Base-by-base conservation (phyloP, 495 filamentous ascomycete genomes). In the Oleoguttula mirabilis region DNA sequence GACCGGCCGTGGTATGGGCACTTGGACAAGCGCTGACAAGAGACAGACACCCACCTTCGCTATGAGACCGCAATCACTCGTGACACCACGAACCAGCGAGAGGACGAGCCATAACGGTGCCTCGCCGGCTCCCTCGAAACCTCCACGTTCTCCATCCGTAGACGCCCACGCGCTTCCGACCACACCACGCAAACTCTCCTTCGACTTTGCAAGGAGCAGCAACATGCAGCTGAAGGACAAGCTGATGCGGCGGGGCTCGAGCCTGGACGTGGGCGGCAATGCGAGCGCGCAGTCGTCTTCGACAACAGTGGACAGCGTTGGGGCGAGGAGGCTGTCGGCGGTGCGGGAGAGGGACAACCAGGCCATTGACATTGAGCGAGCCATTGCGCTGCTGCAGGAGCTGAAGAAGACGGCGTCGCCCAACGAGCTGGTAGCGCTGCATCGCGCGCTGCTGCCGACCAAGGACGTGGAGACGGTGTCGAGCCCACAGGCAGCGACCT, bases 381-480 rank as follows among this genome's bases (percentile, higher is more conserved):
- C 59, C 0, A 56, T 61, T 7, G 37, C 46, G 7, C 47, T 64
- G 20, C 32, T 64, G 30, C 51, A 62, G 19, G 57, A 62, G 41
- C 43, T 64, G 23, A 52, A 53, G 44, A 61, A 56, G 47, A 62
- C 47, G 41, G 57, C 61, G 0, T 57, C 59, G 10, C 59, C 57
- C 0, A 54, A 60, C 21, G 57, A 64, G 22, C 48, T 64, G 24
- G 56, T 55, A 7, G 55, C 59, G 10, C 47, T 64, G 21, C 59
- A 57, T 27, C 37, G 47, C 31, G 51, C 51, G 19, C 41, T 57
- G 21, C 40, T 57, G 10, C 54, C 54, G 4, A 52, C 47, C 10
- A 57, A 47, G 33, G 45, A 57, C 6, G 41, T 36, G 6, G 27
- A 43, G 21, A 22, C 24, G 12, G 47, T 50, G 24, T 16, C 22